Evolutionary conservation across 2,329 filamentous ascomycete species (phyloP).

Genomic region (Epichloe sylvatica): DNA sequence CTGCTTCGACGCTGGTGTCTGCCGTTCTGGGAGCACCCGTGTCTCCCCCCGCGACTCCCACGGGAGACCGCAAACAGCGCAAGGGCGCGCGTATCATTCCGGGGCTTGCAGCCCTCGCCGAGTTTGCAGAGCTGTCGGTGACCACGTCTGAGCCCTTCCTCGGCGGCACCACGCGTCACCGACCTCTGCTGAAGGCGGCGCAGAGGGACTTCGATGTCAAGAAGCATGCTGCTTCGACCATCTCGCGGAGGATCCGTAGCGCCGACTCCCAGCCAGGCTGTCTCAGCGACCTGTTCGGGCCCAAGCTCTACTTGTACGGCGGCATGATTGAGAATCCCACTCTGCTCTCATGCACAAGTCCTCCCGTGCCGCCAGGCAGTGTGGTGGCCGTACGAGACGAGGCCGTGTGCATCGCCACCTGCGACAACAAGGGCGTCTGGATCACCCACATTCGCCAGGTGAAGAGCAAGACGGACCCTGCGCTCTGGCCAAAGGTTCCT

Average conservation of each 20-base stretch:
- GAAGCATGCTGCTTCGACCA: conserved; percentile 20
- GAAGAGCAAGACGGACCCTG: conserved; percentile 22
- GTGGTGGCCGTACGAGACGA: conserved; percentile 23
- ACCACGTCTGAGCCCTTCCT: conserved; percentile 21
- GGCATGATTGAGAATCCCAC: conserved; percentile 22
- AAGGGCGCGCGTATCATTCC: conserved; percentile 9
- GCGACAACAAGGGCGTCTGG: conserved; percentile 26
- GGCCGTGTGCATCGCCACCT: conserved; percentile 23
- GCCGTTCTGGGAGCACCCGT: neutral
- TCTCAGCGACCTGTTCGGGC: conserved; percentile 22
- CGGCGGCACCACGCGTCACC: conserved; percentile 22
- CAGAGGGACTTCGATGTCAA: conserved; percentile 23
- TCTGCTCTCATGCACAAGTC: neutral
- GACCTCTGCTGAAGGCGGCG: conserved; percentile 25
- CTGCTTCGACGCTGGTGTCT: conserved; percentile 9
- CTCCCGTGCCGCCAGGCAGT: conserved; percentile 9
- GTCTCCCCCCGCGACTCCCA: conserved; percentile 4
- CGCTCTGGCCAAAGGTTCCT: conserved; percentile 28
- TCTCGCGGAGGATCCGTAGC: conserved; percentile 28
- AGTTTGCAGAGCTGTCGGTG: conserved; percentile 18
- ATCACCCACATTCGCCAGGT: conserved; percentile 25
- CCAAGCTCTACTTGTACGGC: conserved; percentile 25
- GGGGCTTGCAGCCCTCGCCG: conserved; percentile 12
- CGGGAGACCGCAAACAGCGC: neutral
- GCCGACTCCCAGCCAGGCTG: conserved; percentile 28